These are phyloP conservation scores for Mycena sp. DNA, from an alignment of 1,284 basidiomycete species.

Conservation along the genomic window DNA sequence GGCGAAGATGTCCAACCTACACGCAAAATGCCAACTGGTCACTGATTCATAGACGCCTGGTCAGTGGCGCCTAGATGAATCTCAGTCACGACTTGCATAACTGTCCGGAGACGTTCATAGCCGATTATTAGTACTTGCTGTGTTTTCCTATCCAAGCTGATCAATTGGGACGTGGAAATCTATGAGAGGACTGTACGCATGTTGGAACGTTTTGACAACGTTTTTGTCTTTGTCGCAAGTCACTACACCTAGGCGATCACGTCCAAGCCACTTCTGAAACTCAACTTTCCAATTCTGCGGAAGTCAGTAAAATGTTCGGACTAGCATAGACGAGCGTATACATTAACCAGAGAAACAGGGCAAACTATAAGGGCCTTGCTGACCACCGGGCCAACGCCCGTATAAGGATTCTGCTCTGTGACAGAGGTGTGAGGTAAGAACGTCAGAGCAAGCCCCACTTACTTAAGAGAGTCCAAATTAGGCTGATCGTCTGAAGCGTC, in stretches of 20 bases:
- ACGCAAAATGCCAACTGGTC: slow-evolving; percentile 70
- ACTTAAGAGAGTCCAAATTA: slow-evolving; percentile 93
- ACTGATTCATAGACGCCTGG: slow-evolving; percentile 46
- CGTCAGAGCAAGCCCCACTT: slow-evolving; percentile 16
- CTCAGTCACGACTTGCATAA: slow-evolving; percentile 65
- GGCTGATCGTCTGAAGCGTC: slow-evolving; percentile 90
- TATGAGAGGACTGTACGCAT: slow-evolving; percentile 59
- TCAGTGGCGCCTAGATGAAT: background rate
- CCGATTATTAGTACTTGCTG: slow-evolving; percentile 94
- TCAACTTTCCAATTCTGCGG: slow-evolving; percentile 94
- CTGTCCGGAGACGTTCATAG: slow-evolving; percentile 89
- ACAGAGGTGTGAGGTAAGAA: background rate
- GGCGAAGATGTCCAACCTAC: slow-evolving; percentile 48
- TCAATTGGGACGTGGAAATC: background rate
- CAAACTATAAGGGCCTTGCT: slow-evolving; percentile 93
- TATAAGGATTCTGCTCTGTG: slow-evolving; percentile 89
- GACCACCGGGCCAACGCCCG: slow-evolving; percentile 64
- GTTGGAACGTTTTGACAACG: slow-evolving; percentile 77
- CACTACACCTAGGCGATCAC: slow-evolving; percentile 78
- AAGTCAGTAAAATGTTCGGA: slow-evolving; percentile 19
- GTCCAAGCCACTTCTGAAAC: slow-evolving; percentile 94
- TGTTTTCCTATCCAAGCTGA: slow-evolving; percentile 57
- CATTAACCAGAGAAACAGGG: slow-evolving; percentile 91
- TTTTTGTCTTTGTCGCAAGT: slow-evolving; percentile 83
- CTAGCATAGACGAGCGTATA: slow-evolving; percentile 38